Conservation (phyloP, 495 filamentous ascomycete species). For the Tuber aestivum region DNA sequence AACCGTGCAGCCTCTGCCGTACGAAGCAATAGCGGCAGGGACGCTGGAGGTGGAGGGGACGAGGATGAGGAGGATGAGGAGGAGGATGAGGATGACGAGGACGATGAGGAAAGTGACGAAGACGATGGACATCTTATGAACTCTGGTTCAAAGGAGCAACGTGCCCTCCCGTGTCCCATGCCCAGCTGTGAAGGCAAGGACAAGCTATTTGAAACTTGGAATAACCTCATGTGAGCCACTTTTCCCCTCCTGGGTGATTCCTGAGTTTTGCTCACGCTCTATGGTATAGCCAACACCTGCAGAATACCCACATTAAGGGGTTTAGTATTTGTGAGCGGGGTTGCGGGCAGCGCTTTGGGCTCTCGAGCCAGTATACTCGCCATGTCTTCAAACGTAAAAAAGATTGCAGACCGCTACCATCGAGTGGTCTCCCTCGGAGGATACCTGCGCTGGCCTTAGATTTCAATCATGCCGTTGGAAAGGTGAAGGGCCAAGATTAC, state of each 20-base stretch:
- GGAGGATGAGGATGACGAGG: background rate
- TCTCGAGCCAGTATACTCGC: background rate
- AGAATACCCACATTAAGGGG: conserved; percentile 1
- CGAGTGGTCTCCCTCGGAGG: background rate
- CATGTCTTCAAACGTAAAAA: background rate
- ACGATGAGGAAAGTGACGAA: background rate
- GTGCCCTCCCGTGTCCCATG: background rate
- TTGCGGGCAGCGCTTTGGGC: background rate
- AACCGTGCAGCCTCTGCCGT: background rate
- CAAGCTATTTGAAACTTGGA: background rate
- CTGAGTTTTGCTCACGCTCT: background rate
- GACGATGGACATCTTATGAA: background rate
- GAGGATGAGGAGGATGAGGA: background rate
- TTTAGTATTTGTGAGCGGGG: background rate
- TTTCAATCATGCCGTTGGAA: background rate
- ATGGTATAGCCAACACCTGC: background rate
- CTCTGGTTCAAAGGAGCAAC: background rate
- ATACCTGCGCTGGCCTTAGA: background rate
- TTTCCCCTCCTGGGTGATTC: background rate
- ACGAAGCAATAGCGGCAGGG: background rate
- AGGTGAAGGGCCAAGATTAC: background rate
- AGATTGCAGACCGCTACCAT: background rate
- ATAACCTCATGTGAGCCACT: background rate
- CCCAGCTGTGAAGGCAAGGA: background rate
- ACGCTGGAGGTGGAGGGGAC: background rate